Evolutionary conservation across 2,329 filamentous ascomycete species (phyloP).

Genomic region (Lasiodiplodia theobromae): DNA sequence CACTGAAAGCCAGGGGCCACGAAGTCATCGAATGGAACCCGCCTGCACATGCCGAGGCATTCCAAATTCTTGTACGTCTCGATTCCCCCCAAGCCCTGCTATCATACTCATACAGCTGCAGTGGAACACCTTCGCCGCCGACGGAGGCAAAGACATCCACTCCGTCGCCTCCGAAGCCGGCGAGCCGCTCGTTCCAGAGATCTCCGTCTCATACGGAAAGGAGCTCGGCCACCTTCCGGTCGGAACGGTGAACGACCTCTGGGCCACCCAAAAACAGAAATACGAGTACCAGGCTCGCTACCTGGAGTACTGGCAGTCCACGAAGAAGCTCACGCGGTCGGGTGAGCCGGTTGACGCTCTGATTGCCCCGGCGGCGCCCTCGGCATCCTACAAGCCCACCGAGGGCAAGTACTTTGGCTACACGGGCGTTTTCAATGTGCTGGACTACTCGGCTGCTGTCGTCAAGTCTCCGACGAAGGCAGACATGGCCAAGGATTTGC

Average conservation of each 20-base stretch:
- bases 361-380: conserved; percentile 47
- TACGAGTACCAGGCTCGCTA: conserved; percentile 34
- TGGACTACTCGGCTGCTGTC: conserved; percentile 63
- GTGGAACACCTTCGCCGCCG: conserved; percentile 8
- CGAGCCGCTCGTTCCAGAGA: conserved; percentile 41
- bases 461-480: conserved; percentile 65
- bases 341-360: conserved; percentile 47
- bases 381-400: conserved; percentile 49
- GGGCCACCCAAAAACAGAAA: neutral
- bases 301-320: conserved; percentile 49
- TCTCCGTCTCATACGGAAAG: conserved; percentile 30
- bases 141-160: conserved; percentile 14
- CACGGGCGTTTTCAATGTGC: conserved; percentile 57
- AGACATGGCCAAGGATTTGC: conserved; percentile 58
- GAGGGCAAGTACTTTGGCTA: conserved; percentile 59
- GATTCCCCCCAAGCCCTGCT: neutral
- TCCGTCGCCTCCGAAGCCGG: conserved; percentile 35
- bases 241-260: neutral
- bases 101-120: neutral
- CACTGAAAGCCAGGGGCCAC: conserved; percentile 39
- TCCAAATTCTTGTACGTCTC: conserved; percentile 2
- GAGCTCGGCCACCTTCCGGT: conserved; percentile 35
- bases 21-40: conserved; percentile 35
- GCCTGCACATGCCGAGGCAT: conserved; percentile 23
- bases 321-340: conserved; percentile 36